Evolutionary conservation across 495 filamentous ascomycete species (phyloP), one percentile per base, ranked within the genome.

Genomic region (Penicillium taxi): DNA sequence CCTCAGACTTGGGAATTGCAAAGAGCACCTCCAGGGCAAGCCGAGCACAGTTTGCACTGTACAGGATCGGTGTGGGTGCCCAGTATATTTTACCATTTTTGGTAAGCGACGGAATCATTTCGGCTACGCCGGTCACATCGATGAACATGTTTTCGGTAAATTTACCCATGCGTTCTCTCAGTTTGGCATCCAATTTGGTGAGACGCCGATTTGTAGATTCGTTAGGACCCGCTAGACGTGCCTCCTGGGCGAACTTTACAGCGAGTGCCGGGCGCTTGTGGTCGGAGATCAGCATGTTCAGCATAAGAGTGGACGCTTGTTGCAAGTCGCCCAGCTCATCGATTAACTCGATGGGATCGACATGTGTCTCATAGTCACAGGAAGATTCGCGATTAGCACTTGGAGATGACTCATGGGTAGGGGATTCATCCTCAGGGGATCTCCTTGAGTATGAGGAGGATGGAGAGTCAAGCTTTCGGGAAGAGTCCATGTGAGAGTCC

Each of bases 31-130:
- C 50, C 1, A 52, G 26, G 1, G 59, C 56, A 34, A 70, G 43
- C 3, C 48, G 50, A 9, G 66, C 61, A 42, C 63, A 68, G 34
- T 70, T 70, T 15, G 58, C 60, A 21, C 52, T 48, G 26, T 66
- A 47, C 9, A 70, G 17, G 8, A 53, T 44, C 3, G 53, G 58
- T 1, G 32, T 44, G 13, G 50, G 53, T 5, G 24, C 49, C 58
- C 58, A 68, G 2, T 40, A 21, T 7, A 26, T 26, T 4, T 35
- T 19, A 9, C 41, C 21, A 4, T 22, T 44, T 8, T 32, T 37
- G n/a, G 34, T 15, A 23, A 49, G 41, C 2, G 50, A 38, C 2
- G 43, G 45, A 37, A 69, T 39, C 15, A 53, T 7, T 1, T 31
- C 20, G 22, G 32, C 24, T 20, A 58, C 33, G 4, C 28, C 26